Evolutionary conservation across 2,329 filamentous ascomycete species (phyloP).

Genomic region (Colletotrichum agaves): DNA sequence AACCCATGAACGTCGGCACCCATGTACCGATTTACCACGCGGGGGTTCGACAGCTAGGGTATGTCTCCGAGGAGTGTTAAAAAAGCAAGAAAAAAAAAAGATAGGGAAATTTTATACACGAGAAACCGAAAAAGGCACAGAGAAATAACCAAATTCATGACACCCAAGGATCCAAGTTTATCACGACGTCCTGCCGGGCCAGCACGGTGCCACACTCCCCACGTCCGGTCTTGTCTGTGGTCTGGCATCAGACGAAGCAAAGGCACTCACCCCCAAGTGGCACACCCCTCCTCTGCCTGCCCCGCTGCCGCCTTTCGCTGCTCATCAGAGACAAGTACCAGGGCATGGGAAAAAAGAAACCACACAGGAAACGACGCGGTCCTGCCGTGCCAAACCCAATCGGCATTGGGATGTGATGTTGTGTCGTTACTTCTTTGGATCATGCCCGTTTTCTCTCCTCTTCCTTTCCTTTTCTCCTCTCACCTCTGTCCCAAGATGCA

Average conservation of each 20-base stretch:
- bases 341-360: conserved; percentile 39
- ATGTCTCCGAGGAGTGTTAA: conserved; percentile 13
- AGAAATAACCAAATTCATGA: conserved; percentile 19
- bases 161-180: conserved; percentile 33
- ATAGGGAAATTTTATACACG: conserved; percentile 16
- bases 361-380: conserved; percentile 34
- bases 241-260: conserved; percentile 36
- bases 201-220: conserved; percentile 30
- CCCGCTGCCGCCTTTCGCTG: conserved; percentile 20
- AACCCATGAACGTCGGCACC: conserved; percentile 29
- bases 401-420: conserved; percentile 34
- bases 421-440: conserved; percentile 38
- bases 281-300: conserved; percentile 37
- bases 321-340: conserved; percentile 40
- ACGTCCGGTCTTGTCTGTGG: conserved; percentile 31
- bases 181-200: conserved; percentile 36
- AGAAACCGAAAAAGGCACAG: not conserved
- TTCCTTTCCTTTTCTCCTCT: conserved; percentile 29
- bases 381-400: conserved; percentile 37
- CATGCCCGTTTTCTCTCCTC: conserved; percentile 36
- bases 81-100: conserved; percentile 14
- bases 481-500: conserved; percentile 38
- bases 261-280: conserved; percentile 39
- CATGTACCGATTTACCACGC: conserved; percentile 33
- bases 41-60: conserved; percentile 25